Base-by-base conservation (phyloP, 2,329 filamentous ascomycete species). In the Stemphylium vesicarium region DNA sequence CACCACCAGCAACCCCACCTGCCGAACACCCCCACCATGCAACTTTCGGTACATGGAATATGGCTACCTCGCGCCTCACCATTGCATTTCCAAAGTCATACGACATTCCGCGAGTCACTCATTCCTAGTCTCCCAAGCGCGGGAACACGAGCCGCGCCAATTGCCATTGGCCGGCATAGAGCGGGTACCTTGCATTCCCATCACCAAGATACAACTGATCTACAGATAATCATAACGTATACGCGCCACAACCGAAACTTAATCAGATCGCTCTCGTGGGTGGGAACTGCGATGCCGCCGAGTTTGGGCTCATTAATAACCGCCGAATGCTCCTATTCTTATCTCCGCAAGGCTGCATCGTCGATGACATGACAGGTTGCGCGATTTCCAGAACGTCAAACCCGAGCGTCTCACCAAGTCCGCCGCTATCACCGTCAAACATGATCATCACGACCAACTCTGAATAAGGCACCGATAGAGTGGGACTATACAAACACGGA, bases 161-260 rank as follows among this genome's bases (percentile, higher is more conserved):
- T 55, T 39, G 38, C 4, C 39, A 18, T 29, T 10, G 16, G 33
- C 13, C 15, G 5, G 15, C 15, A 26, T 24, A n/a, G 10, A 36
- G 12, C 47, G 41, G 41, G 52, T 55, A 55, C 52, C 50, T 50
- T 43, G 39, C 52, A 55, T 36, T 31, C 22, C 31, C 38, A 50
- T 35, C 36, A 29, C 37, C n/a, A 42, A 31, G 35, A 39, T 32
- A 22, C n/a, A 36, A 22, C 10, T 13, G 52, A 55, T 55, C 46
- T 45, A 26, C 52, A 33, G 36, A 22, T 36, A 46, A 50, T 33
- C 41, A 10, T 32, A 38, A 38, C 37, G 13, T 37, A 32, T 32
- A 42, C 47, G 26, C 48, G 41, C 51, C 47, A 45, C 52, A 51
- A 32, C 40, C 41, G 37, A 39, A 50, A 13, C 31, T 32, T 31